These are phyloP conservation scores for Parafenestella ontariensis DNA, from an alignment of 2,329 filamentous ascomycete species.

Conservation along the genomic window DNA sequence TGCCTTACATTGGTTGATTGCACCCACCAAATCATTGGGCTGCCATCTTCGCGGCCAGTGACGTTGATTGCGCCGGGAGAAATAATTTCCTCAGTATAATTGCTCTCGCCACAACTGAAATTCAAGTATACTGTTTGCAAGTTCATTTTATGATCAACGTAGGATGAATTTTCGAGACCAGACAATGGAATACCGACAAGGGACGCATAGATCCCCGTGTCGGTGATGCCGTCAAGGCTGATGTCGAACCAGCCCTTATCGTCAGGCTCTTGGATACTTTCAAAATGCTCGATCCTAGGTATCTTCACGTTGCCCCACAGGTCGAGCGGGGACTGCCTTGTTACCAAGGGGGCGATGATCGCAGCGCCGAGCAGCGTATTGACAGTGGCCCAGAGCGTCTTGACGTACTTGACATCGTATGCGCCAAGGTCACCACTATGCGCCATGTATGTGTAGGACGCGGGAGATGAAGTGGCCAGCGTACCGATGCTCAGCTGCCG, in stretches of 20 bases:
- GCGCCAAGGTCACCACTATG: neutral
- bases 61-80: too few relatives aligned
- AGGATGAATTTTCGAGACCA: too few relatives aligned
- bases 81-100: too few relatives aligned
- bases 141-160: neutral
- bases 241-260: neutral
- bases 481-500: neutral
- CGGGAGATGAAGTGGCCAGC: neutral
- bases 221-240: neutral
- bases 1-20: too few relatives aligned
- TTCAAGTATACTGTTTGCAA: too few relatives aligned
- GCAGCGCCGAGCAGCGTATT: neutral
- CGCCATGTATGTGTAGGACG: neutral
- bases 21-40: too few relatives aligned
- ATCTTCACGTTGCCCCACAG: slow-evolving; percentile 7
- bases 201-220: neutral
- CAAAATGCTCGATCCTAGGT: slow-evolving; percentile 3
- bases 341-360: neutral
- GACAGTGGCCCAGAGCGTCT: neutral
- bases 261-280: neutral
- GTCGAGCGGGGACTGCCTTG: neutral
- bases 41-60: too few relatives aligned
- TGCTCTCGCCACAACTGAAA: too few relatives aligned
- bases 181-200: neutral
- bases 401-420: neutral